Evolutionary conservation across 1,284 basidiomycete species (phyloP).

Genomic region (Inonotus obliquus): DNA sequence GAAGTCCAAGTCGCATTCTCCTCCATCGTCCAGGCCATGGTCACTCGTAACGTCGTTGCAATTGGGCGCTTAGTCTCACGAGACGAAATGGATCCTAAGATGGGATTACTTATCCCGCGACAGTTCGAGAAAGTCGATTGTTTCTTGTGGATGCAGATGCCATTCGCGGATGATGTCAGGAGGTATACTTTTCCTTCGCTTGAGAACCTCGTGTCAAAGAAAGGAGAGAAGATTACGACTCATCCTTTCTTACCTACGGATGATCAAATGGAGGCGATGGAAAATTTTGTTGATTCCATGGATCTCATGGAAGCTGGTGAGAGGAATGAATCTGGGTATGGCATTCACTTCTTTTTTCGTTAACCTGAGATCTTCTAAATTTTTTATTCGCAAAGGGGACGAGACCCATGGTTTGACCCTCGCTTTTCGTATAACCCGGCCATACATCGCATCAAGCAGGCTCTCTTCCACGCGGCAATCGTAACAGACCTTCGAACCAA

Average conservation of each 20-base stretch:
- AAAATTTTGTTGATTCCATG: conserved; percentile 80
- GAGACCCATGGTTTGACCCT: conserved; percentile 73
- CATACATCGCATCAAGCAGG: conserved; percentile 88
- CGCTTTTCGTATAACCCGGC: conserved; percentile 82
- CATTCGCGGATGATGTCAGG: conserved; percentile 91
- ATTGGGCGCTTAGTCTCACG: conserved; percentile 78
- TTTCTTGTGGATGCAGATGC: conserved; percentile 83
- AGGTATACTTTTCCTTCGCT: conserved; percentile 86
- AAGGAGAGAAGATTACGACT: conserved; percentile 66
- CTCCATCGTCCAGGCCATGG: conserved; percentile 82
- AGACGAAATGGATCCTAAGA: conserved; percentile 76
- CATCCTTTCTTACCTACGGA: conserved; percentile 85
- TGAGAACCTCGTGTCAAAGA: conserved; percentile 68
- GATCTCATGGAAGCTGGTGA: conserved; percentile 75
- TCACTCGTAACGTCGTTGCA: conserved; percentile 57
- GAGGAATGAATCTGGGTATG: conserved; percentile 67
- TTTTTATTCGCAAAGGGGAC: conserved; percentile 38
- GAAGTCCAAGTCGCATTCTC: conserved; percentile 82
- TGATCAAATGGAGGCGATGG: conserved; percentile 79
- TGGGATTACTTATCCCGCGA: conserved; percentile 71
- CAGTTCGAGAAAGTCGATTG: conserved; percentile 68
- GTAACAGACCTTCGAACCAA: conserved; percentile 67
- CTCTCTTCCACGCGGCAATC: conserved; percentile 83
- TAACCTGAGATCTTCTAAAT: background rate
- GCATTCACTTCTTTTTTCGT: background rate